Base-by-base conservation (phyloP, 2,329 filamentous ascomycete genomes). In the Dactylellina leptospora region DNA sequence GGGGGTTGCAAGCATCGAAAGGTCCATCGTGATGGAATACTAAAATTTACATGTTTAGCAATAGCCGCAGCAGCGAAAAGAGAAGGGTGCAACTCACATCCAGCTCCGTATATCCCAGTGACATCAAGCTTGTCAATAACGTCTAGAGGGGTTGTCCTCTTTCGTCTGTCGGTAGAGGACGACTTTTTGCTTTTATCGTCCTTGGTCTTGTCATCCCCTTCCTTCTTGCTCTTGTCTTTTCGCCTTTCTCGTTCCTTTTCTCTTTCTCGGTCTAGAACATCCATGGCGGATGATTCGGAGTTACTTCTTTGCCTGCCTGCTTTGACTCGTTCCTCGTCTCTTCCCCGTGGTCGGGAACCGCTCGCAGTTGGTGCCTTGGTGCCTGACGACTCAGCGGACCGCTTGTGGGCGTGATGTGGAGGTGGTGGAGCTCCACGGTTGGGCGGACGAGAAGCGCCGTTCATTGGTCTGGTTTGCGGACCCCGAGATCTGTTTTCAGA, bases 11-110 rank as follows among this genome's bases (percentile, higher is more conserved):
- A 18, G 95, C 95, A 80, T 99, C 95, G 77, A 97, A 99, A 3
- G 95, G 95, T 0, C 95, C 95, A 78, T 97, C 95, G 78, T 99
- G 95, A 78, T 99, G 95, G 81, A 97, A 96, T 76, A 96, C 92
- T 96, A 77, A 28, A 33, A n/a, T n/a, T 45, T 9, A 25, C 13
- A n/a, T 36, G 9, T 47, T 33, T 47, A 61, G 25, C 25, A 36
- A 23, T 10, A 11, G 11, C 5, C 23, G 4, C 53, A n/a, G 18
- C 3, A 6, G 27, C 42, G n/a, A 18, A 20, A 22, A n/a, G 23
- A n/a, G 20, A n/a, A n/a, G n/a, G n/a, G 27, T 16, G 45, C 36
- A 38, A 87, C 91, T 82, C 83, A 96, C 92, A 83, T 81, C 93
- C 93, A 77, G 90, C 91, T 64, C 95, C 93, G 78, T 96, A 97